phyloP scores from a whole-genome alignment of 1,284 basidiomycete species.

The Microbotryomycetes sp. region DNA sequence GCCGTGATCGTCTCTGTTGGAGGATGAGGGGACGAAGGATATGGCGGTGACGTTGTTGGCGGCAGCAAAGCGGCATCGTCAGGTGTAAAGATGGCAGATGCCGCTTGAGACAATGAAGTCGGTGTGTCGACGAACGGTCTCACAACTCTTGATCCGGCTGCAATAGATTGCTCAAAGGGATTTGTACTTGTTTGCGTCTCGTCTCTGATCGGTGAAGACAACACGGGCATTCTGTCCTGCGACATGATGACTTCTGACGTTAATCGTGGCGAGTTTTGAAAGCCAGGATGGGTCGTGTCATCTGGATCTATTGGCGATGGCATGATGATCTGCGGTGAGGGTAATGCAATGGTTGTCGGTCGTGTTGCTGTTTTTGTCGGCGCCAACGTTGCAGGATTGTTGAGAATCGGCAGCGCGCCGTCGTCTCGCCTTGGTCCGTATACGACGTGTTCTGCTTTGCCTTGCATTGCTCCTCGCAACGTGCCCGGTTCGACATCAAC shows the following conservation, averaged over 20 bases:
- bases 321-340: not conserved
- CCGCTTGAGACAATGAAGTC: slow-evolving; percentile 20
- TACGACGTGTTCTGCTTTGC: slow-evolving; percentile 34
- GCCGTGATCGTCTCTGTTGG: slow-evolving; percentile 28
- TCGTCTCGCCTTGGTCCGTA: slow-evolving; percentile 29
- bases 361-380: not conserved
- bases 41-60: slow-evolving; percentile 22
- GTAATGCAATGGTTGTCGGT: slow-evolving; percentile 7
- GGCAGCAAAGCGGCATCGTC: slow-evolving; percentile 13
- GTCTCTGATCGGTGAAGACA: slow-evolving; percentile 21
- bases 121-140: slow-evolving; percentile 1
- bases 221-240: slow-evolving; percentile 28
- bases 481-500: slow-evolving; percentile 9
- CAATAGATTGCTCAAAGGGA: not conserved
- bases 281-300: slow-evolving; percentile 29
- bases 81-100: slow-evolving; percentile 18
- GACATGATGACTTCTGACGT: slow-evolving; percentile 30
- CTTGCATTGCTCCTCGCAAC: slow-evolving; percentile 31
- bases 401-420: not conserved
- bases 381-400: not conserved
- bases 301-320: slow-evolving; percentile 19
- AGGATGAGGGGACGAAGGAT: slow-evolving; percentile 8
- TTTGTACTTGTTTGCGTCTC: not conserved
- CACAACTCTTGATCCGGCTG: not conserved
- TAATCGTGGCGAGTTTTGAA: slow-evolving; percentile 17